A percentile compares a stretch with the other conserved stretches of the same genome.
Evolutionary conservation across 192 early-diverging fungal genomes (phyloP).

Genomic region (Coemansia sp.): DNA sequence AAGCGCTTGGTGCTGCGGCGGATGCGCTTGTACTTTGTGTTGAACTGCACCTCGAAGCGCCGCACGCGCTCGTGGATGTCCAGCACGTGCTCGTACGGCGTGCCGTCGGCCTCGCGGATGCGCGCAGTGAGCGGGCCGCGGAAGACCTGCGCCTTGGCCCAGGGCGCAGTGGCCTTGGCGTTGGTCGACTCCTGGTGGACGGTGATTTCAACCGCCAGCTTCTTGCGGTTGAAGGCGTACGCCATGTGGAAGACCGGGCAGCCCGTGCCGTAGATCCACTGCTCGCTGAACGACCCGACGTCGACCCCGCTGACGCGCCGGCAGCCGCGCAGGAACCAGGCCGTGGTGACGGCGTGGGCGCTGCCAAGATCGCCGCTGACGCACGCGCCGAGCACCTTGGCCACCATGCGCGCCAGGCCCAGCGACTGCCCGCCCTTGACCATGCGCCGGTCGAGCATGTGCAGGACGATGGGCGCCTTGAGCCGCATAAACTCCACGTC

Average conservation of each 20-base stretch:
- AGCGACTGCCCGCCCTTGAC: slow-evolving; percentile 67
- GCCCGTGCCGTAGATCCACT: slow-evolving; percentile 94
- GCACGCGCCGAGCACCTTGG: slow-evolving; percentile 75
- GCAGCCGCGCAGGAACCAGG: slow-evolving; percentile 77
- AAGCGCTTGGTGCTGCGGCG: slow-evolving; percentile 77
- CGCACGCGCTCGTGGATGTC: slow-evolving; percentile 76
- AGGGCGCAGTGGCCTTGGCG: slow-evolving; percentile 48
- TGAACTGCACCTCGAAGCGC: slow-evolving; percentile 89
- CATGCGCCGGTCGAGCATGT: slow-evolving; percentile 90
- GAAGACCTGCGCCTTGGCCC: slow-evolving; percentile 52
- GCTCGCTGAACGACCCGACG: slow-evolving; percentile 80
- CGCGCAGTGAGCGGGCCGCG: slow-evolving; percentile 71
- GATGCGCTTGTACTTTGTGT: slow-evolving; percentile 98
- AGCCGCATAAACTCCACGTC: slow-evolving; percentile 77
- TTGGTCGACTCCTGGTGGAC: slow-evolving; percentile 77
- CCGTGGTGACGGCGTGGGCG: slow-evolving; percentile 62
- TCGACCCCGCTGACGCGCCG: slow-evolving; percentile 88
- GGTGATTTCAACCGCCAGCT: slow-evolving; percentile 91
- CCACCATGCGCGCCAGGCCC: slow-evolving; percentile 76
- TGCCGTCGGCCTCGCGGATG: slow-evolving; percentile 83
- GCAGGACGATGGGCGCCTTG: slow-evolving; percentile 86
- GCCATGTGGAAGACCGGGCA: slow-evolving; percentile 84
- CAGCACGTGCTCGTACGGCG: slow-evolving; percentile 81
- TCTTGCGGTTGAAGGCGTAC: slow-evolving; percentile 93
- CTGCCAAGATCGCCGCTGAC: slow-evolving; percentile 68